phyloP scores from a whole-genome alignment of 805 yeast genomes.

The Candida peoriensis region DNA sequence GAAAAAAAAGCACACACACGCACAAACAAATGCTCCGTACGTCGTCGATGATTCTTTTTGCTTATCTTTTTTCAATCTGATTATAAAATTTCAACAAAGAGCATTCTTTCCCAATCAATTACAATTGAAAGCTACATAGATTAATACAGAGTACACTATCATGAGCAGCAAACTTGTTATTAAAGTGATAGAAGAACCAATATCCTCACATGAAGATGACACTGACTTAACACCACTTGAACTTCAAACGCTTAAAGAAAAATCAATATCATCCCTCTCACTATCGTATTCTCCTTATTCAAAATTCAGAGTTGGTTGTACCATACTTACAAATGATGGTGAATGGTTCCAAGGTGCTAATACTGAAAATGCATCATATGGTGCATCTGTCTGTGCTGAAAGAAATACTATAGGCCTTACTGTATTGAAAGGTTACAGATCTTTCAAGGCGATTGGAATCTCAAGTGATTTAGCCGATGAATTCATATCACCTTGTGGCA shows the following conservation, averaged over 20 bases:
- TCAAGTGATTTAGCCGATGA: constrained; percentile 50
- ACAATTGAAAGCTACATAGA: too few species aligned
- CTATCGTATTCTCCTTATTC: constrained; percentile 46
- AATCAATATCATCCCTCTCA: constrained; percentile 32
- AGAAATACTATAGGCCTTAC: constrained; percentile 60
- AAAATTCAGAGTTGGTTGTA: constrained; percentile 70
- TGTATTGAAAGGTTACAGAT: constrained; percentile 36
- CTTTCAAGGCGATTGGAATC: constrained; percentile 60
- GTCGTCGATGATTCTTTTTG: too few species aligned
- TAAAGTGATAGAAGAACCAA: too few species aligned
- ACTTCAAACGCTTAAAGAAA: constrained; percentile 22
- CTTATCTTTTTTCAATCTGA: too few species aligned
- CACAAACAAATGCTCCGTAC: too few species aligned
- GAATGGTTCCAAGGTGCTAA: constrained; percentile 68
- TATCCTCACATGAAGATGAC: too few species aligned
- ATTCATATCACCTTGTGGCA: constrained; percentile 84
- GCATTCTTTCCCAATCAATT: too few species aligned
- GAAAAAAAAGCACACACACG: too few species aligned
- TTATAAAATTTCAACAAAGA: too few species aligned
- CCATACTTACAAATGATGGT: constrained; percentile 49
- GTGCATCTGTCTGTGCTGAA: constrained; percentile 75
- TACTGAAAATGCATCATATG: constrained; percentile 90
- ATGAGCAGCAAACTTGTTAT: too few species aligned
- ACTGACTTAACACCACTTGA: constrained; percentile 8
- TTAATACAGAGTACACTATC: too few species aligned